Percentiles rank a stretch among this genome's conserved stretches.
These are phyloP conservation scores for Rutstroemia sp. DNA, from an alignment of 2,329 filamentous ascomycete species.

Conservation along the genomic window DNA sequence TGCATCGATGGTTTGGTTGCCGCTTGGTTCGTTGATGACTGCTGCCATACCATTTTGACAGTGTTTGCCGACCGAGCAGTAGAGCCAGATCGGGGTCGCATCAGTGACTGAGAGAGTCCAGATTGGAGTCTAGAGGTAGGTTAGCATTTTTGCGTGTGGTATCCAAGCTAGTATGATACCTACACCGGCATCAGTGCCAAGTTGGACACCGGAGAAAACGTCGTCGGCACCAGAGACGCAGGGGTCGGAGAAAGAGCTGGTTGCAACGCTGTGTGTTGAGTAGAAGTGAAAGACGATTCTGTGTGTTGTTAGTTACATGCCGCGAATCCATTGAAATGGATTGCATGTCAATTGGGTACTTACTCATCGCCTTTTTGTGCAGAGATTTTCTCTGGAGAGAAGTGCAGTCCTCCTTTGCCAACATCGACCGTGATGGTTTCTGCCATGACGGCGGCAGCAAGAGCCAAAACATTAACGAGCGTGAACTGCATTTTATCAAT, in stretches of 20 bases:
- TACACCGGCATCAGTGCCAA: conserved; percentile 21
- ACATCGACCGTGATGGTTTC: conserved; percentile 53
- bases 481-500: not conserved
- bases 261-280: conserved; percentile 73
- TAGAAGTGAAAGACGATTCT: conserved; percentile 1
- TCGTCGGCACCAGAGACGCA: conserved; percentile 51
- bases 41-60: conserved; percentile 45
- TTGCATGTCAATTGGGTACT: conserved; percentile 30
- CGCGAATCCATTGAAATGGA: conserved; percentile 50
- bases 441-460: not conserved
- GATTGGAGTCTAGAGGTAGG: conserved; percentile 43
- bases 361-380: conserved; percentile 46
- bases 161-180: conserved; percentile 34
- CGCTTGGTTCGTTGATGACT: conserved; percentile 33
- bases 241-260: conserved; percentile 65
- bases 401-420: conserved; percentile 50
- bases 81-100: conserved; percentile 68
- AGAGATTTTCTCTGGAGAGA: conserved; percentile 57
- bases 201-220: conserved; percentile 62
- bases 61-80: conserved; percentile 67
- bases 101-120: conserved; percentile 65
- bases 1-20: not conserved
- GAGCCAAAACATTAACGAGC: not conserved
- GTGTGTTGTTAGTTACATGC: conserved; percentile 34
- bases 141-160: conserved; percentile 29